phyloP scores from a whole-genome alignment of 352 stramenopile species.

The Phytopythium montanum region DNA sequence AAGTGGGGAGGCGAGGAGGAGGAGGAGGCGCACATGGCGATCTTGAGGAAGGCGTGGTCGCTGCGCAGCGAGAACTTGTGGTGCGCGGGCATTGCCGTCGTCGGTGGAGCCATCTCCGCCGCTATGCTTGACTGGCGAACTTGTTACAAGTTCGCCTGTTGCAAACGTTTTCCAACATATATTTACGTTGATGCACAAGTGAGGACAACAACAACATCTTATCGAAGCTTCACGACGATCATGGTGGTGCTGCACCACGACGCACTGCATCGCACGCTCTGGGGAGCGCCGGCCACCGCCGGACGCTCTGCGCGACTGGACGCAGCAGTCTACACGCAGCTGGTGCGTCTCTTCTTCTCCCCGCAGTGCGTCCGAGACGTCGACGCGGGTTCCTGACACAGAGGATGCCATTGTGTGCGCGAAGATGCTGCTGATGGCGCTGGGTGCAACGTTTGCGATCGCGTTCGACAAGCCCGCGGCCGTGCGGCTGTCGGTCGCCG shows the following conservation, averaged over 20 bases:
- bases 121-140: too few species aligned
- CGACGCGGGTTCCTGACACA: not conserved
- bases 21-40: slow-evolving; percentile 48
- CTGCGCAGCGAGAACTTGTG: slow-evolving; percentile 72
- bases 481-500: slow-evolving; percentile 32
- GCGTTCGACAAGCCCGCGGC: slow-evolving; percentile 56
- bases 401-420: not conserved
- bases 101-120: slow-evolving; percentile 6
- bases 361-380: not conserved
- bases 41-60: slow-evolving; percentile 49
- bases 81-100: slow-evolving; percentile 16
- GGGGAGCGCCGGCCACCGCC: slow-evolving; percentile 34
- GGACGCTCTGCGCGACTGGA: slow-evolving; percentile 45
- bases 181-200: too few species aligned
- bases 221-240: not conserved
- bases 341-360: slow-evolving; percentile 24
- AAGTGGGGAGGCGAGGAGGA: not conserved
- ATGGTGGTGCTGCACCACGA: slow-evolving; percentile 74
- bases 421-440: slow-evolving; percentile 30
- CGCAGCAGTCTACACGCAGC: slow-evolving; percentile 37
- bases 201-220: too few species aligned
- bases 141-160: too few species aligned
- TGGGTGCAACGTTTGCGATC: slow-evolving; percentile 27
- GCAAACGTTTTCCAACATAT: too few species aligned
- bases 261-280: slow-evolving; percentile 54